Base-by-base conservation (phyloP, 129 eudicot genomes). In the Mikania micrantha region DNA sequence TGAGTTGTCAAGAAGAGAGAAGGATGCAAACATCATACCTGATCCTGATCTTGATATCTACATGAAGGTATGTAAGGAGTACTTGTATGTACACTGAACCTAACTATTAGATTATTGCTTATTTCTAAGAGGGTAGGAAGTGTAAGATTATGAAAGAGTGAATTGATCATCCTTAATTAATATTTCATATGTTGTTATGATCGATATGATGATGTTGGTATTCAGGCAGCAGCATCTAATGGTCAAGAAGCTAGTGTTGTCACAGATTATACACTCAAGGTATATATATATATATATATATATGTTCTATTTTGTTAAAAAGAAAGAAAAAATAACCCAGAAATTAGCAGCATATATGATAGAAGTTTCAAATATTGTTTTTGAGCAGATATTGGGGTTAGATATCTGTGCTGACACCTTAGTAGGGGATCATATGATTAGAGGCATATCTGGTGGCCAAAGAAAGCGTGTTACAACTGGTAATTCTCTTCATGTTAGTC, bases 1-100 rank as follows among this genome's bases (percentile, higher is more conserved):
- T 4, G 97, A 91, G 71, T 60, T 87, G 59, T 70, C 95, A 44
- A 83, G 97, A 73, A 87, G 95, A 72, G 97, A 91, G 77, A 91
- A 87, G 70, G 82, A 67, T 19, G 93, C 97, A 22, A 77, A 79
- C 21, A 87, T 91, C 49, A 85, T 77, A 76, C 97, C 90, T 35
- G 95, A 91, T 70, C 88, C 88, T 27, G 93, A 87, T 56, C 59
- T 91, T 48, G 97, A 91, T 77, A 47, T 87, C 16, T 91, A 48
- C 78, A 87, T 91, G 97, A 91, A 91, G 90, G 97, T 82, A 91
- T 87, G 97, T 82, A 61, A 74, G 19, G 29, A 25, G 15, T 38
- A n/a, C n/a, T n/a, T 29, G 15, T 53, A 12, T 21, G 5, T 20
- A 9, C 12, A 25, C 1, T 32, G 6, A 0, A 32, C 4, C 36